Evolutionary conservation across 2,329 filamentous ascomycete species (phyloP), one percentile per base, ranked within the genome.

Genomic region (Epichloe gansuensis): DNA sequence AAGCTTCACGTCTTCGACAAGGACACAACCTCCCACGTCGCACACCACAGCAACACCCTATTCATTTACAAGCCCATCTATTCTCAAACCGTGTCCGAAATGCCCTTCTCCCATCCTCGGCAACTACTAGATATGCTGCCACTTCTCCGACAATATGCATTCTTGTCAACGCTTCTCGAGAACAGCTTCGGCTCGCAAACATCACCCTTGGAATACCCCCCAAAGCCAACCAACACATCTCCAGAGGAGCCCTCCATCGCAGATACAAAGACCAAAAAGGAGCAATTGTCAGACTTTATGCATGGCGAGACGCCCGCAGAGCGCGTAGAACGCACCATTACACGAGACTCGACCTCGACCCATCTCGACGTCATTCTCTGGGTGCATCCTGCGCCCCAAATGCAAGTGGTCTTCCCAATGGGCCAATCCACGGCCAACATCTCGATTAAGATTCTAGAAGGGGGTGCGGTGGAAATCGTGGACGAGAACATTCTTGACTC

Each of bases 81-180:
- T 58, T 84, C 82, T 0, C 77, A 82, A 52, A 73, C 74, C 3
- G 65, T 94, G 8, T 77, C 76, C 1, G 80, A 84, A 51, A 72
- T 93, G 35, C 81, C 86, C 0, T 91, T 94, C 61, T 80, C 81
- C 2, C 88, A 94, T 60, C 88, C 88, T 0, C 78, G 81, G 48
- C 87, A 94, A 62, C 70, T 94, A 4, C 71, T 90, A 6, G 75
- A 79, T 50, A 80, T 90, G 62, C 73, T 94, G n/a, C 86, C 87
- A 0, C 72, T 76, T 4, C 71, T 93, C 15, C 75, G 88, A 13
- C 87, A 93, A 63, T 93, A 88, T 61, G 84, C 84, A 0, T 81
- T 85, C 57, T 70, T 88, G 4, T 80, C 80, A 1, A 78, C 73
- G 0, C 66, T 93, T 2, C 72, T 91, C 3, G 70, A 75, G 51